Conservation (phyloP, 495 filamentous ascomycete genomes). For the Tuber calosporum region DNA sequence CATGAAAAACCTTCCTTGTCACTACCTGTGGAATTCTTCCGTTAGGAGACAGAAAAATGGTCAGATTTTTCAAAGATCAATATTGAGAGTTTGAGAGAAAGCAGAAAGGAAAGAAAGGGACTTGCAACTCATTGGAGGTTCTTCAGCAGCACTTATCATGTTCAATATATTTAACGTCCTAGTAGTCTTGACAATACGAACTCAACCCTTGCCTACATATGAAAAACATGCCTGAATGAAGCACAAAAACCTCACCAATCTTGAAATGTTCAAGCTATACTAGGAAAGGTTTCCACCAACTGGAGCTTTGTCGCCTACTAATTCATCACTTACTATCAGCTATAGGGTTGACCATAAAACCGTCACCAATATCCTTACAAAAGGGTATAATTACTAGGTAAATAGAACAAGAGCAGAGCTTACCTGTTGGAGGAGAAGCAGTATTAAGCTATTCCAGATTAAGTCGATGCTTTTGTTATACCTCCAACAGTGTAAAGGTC, state of each 20-base stretch:
- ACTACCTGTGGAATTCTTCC: too few relatives aligned
- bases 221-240: background rate
- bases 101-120: too few relatives aligned
- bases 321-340: too few relatives aligned
- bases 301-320: background rate
- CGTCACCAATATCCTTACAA: constrained; percentile 1
- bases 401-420: background rate
- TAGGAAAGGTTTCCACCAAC: constrained; percentile 2
- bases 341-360: background rate
- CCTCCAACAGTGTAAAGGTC: constrained; percentile 4
- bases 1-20: too few relatives aligned
- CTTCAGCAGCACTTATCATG: too few relatives aligned
- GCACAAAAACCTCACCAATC: constrained; percentile 4
- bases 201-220: too few relatives aligned
- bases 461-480: background rate
- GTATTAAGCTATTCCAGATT: background rate
- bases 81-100: too few relatives aligned
- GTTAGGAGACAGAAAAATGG: too few relatives aligned
- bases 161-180: too few relatives aligned
- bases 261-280: constrained; percentile 10
- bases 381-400: background rate
- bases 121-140: too few relatives aligned
- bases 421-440: background rate
- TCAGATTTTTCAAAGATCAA: too few relatives aligned
- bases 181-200: too few relatives aligned